A percentile compares a stretch with the other conserved stretches of the same genome.
Conservation (phyloP, 352 stramenopile genomes). For the Globisporangium cederbergense region DNA sequence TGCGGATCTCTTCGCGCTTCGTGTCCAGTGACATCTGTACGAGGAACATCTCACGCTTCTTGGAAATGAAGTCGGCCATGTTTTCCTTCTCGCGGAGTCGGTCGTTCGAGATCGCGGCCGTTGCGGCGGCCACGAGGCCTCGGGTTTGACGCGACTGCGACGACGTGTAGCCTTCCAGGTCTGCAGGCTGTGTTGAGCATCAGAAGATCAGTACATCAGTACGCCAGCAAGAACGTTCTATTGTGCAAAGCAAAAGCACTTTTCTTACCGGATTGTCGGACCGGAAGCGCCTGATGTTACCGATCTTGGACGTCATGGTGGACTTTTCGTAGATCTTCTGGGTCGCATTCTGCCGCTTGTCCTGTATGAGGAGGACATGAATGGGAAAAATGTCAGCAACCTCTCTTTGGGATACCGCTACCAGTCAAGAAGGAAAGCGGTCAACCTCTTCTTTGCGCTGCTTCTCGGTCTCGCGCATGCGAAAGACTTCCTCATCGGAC, state of each 20-base stretch:
- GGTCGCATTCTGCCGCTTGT: slow-evolving; percentile 52
- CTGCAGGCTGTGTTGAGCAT: slow-evolving; percentile 25
- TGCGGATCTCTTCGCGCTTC: slow-evolving; percentile 95
- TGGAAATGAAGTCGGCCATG: slow-evolving; percentile 94
- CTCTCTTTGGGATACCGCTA: not conserved
- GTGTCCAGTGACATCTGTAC: slow-evolving; percentile 95
- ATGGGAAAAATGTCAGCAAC: not conserved
- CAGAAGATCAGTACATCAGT: not conserved
- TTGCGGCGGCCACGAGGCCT: slow-evolving; percentile 74
- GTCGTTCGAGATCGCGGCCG: slow-evolving; percentile 79
- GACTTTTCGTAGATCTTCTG: slow-evolving; percentile 92
- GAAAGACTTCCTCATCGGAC: slow-evolving; percentile 93
- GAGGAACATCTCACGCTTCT: slow-evolving; percentile 97
- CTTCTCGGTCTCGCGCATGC: slow-evolving; percentile 90
- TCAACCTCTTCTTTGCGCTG: slow-evolving; percentile 74
- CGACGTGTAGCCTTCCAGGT: slow-evolving; percentile 50
- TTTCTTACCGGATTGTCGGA: slow-evolving; percentile 49
- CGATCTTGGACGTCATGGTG: slow-evolving; percentile 70
- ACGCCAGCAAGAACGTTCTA: not conserved
- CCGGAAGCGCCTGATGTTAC: slow-evolving; percentile 76
- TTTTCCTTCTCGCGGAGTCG: slow-evolving; percentile 92
- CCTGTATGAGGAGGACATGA: slow-evolving; percentile 16
- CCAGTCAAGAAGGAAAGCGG: not conserved
- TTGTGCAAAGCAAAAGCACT: too few relatives aligned
- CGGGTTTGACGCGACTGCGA: slow-evolving; percentile 74